Base-by-base conservation (phyloP, 352 stramenopile species). In the Phytophthora rubi region DNA sequence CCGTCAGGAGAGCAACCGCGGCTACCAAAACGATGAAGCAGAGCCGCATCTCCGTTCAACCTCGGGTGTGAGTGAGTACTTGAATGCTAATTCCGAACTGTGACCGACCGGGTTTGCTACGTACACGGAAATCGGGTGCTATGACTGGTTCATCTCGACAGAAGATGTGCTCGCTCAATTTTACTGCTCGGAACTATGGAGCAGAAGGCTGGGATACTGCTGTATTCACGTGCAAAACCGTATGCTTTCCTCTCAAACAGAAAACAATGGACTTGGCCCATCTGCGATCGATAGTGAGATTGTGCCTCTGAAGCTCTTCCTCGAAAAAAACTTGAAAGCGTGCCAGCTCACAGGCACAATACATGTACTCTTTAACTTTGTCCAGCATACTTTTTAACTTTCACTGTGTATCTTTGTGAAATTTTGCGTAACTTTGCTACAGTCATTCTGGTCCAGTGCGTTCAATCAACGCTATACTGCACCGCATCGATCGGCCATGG, bases 381-480 rank as follows among this genome's bases (percentile, higher is more conserved):
- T 26, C 23, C 23, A 45, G 10, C 7, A 47, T 18, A 18, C 39
- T 18, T 13, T n/a, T 6, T 47, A 47, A 47, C 39, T 47, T 47
- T 59, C n/a, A 30, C 32, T 5, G 26, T n/a, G 10, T 33, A 32
- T 59, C 4, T 39, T 39, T 39, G 33, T 39, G 8, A 39, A 39
- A 59, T 33, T 21, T 47, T 4, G 52, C 26, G 52, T 30, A 18
- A 23, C 15, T 62, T 62, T 62, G 56, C 26, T 63, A 54, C 44
- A 63, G 42, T 63, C 44, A 56, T 58, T 66, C 48, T 42, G 39
- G 45, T 39, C 63, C 63, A 65, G 21, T 65, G 55, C 55, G 23
- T 60, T 3, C 6, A 53, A 59, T 6, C 28, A 16, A 15, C 58
- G 23, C 47, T 26, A 26, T n/a, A 35, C 44, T 57, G 5, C 23